Conservation (phyloP, 257 asterid genomes). For the Solanum chiquidenum region DNA sequence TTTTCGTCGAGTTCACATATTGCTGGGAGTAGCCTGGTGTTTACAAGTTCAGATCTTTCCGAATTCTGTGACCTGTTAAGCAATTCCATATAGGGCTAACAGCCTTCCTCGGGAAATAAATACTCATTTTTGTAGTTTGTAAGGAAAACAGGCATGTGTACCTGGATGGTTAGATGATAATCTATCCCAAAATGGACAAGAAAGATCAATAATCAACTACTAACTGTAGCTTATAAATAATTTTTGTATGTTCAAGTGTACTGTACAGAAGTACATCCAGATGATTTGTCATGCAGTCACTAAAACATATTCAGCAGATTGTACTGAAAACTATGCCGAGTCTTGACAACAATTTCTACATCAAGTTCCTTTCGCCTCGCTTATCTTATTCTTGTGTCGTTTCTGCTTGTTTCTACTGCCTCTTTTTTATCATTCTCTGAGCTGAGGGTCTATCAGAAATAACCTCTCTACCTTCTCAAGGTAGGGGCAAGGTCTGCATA, state of each 20-base stretch:
- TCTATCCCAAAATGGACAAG: background rate
- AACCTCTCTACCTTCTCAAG: background rate
- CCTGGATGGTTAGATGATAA: background rate
- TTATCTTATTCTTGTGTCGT: background rate
- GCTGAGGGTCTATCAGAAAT: background rate
- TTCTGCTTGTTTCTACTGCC: background rate
- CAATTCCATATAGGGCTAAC: background rate
- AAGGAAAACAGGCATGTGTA: background rate
- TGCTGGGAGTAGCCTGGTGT: background rate
- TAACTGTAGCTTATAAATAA: background rate
- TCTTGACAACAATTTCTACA: background rate
- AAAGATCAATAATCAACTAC: background rate
- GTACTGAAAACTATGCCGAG: background rate
- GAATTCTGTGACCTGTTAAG: background rate
- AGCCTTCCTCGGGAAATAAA: background rate
- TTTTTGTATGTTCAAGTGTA: background rate
- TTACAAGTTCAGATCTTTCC: background rate
- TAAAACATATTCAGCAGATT: background rate
- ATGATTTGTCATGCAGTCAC: background rate
- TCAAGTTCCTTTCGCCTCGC: background rate
- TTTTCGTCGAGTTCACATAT: background rate
- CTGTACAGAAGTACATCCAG: background rate
- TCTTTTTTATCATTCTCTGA: background rate
- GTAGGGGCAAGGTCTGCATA: background rate
- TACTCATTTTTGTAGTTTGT: background rate